Evolutionary conservation across 1,284 basidiomycete genomes (phyloP).

Genomic region (Trametes hirsuta): DNA sequence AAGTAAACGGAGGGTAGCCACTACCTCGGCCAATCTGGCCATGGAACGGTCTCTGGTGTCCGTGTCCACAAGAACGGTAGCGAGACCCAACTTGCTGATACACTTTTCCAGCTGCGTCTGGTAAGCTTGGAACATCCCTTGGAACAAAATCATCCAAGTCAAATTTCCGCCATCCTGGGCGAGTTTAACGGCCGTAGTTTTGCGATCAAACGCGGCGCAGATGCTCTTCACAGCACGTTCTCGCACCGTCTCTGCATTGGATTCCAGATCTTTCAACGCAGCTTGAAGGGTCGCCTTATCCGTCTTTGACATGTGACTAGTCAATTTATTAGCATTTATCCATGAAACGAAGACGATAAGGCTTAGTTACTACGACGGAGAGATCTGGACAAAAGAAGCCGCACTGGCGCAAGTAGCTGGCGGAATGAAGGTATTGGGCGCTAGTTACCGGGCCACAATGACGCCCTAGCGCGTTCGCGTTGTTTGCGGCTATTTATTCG

Average conservation of each 20-base stretch:
- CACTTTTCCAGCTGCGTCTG: constrained; percentile 59
- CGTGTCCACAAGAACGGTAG: constrained; percentile 35
- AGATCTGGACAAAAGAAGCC: too few species aligned
- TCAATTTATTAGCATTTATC: background rate
- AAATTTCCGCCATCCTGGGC: constrained; percentile 49
- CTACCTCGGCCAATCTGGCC: constrained; percentile 64
- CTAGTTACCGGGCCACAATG: too few species aligned
- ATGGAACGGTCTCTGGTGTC: constrained; percentile 45
- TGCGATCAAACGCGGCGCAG: constrained; percentile 62
- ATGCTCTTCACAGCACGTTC: constrained; percentile 66
- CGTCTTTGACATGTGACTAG: constrained; percentile 5
- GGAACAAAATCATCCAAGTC: constrained; percentile 73
- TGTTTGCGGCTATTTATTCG: too few species aligned
- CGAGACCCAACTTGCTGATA: constrained; percentile 48
- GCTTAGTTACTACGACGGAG: background rate
- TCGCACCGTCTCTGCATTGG: constrained; percentile 75
- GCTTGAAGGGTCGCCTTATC: constrained; percentile 42
- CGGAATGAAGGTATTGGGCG: too few species aligned
- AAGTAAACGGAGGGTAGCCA: constrained; percentile 71
- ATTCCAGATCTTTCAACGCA: constrained; percentile 58
- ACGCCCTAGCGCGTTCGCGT: too few species aligned
- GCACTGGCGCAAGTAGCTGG: too few species aligned
- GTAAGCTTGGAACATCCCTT: constrained; percentile 69
- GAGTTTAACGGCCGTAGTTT: constrained; percentile 55
- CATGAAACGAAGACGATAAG: background rate